Base-by-base conservation (phyloP, 1,284 basidiomycete species). In the Trichosporon ovoides region DNA sequence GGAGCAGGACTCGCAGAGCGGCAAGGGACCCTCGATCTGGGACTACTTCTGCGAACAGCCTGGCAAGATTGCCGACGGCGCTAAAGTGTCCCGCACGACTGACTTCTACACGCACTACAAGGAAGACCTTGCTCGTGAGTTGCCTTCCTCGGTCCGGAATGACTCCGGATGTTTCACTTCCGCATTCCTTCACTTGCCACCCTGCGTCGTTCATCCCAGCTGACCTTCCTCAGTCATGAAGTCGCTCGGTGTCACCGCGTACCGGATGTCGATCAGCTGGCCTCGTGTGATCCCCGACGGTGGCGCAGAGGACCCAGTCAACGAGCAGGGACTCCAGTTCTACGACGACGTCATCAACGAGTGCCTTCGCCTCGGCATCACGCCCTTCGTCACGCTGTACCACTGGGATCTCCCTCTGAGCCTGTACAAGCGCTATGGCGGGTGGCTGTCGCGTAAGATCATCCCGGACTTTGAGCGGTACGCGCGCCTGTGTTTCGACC, bases 321-420 rank as follows among this genome's bases (percentile, higher is more conserved):
- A 87, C 68, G 78, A 81, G 60, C 78, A 81, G 57, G 88, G 87
- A 2, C 83, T 89, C 60, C 77, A 82, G 63, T 63, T 63, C 59
- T 66, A 66, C 61, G 53, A 51, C 33, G 58, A 55, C 38, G 52
- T 66, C 56, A 65, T 66, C 34, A 59, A 66, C 56, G 65, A 62
- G 49, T 58, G 61, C n/a, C 53, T 64, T 24, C 58, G 53, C 0
- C 75, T 81, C 34, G 84, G 83, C 2, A 87, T 89, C 60, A 81
- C 78, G 1, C 87, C 87, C 7, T 87, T 85, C 68, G 81, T 89
- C 85, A 88, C 87, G 0, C 74, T 88, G 38, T 87, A 87, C 73
- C 87, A 88, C 70, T 89, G 87, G 87, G 87, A 89, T 67, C 79
- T 88, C 6, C 87, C 87, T 6, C 85, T 86, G 70, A 82, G 74